These are phyloP conservation scores for Emergomyces orientalis DNA, from an alignment of 2,329 filamentous ascomycete genomes.

Conservation along the genomic window DNA sequence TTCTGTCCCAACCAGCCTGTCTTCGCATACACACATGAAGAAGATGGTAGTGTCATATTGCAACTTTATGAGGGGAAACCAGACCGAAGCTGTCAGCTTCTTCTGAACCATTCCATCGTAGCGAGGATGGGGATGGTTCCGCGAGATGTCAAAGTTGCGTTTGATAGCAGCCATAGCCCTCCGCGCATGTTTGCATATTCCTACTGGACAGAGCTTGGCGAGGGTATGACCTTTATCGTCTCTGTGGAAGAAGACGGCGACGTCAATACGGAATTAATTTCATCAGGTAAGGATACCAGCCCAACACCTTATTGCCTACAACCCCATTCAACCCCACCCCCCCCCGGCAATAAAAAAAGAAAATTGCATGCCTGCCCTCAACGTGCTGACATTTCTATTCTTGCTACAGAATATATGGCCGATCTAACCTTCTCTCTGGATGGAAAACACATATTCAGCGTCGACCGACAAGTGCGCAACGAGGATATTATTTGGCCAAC, in stretches of 20 bases:
- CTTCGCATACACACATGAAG: slow-evolving; percentile 4
- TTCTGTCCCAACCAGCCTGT: slow-evolving; percentile 7
- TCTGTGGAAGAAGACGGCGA: background rate
- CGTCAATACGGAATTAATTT: background rate
- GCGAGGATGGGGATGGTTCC: background rate
- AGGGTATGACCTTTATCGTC: slow-evolving; percentile 4
- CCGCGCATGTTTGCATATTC: slow-evolving; percentile 8
- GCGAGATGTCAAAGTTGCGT: slow-evolving; percentile 7
- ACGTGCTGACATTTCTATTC: background rate
- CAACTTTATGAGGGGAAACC: slow-evolving; percentile 1
- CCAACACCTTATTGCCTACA: background rate
- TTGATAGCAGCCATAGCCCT: slow-evolving; percentile 3
- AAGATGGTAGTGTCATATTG: slow-evolving; percentile 3
- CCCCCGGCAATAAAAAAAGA: too few relatives aligned
- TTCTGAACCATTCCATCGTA: background rate
- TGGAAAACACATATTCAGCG: slow-evolving; percentile 8
- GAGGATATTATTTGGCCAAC: slow-evolving; percentile 5
- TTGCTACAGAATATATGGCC: slow-evolving; percentile 5
- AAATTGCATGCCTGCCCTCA: background rate
- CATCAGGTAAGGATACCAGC: background rate
- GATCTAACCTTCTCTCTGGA: slow-evolving; percentile 7
- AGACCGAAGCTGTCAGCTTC: slow-evolving; percentile 5
- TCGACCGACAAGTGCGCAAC: slow-evolving; percentile 4
- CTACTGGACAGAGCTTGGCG: slow-evolving; percentile 4
- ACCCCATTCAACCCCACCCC: background rate